Evolutionary conservation across 257 asterid species (phyloP).

Genomic region (Coffea canephora): DNA sequence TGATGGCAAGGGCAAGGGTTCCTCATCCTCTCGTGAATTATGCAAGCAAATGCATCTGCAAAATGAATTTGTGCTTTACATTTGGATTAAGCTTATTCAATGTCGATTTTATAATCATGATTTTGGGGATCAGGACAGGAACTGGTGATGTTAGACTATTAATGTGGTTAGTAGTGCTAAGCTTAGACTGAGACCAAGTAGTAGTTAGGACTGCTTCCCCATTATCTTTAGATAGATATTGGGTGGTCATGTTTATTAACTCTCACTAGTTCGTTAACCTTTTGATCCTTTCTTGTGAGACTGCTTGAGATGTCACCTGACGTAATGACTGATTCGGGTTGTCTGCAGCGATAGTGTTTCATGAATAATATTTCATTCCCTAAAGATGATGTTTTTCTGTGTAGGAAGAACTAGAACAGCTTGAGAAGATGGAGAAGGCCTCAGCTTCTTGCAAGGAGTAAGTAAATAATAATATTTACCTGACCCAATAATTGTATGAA

Average conservation of each 20-base stretch:
- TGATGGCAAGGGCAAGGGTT: not conserved
- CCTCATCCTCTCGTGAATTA: not conserved
- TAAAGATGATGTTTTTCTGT: constrained; percentile 7
- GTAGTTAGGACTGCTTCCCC: no score
- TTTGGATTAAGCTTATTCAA: not conserved
- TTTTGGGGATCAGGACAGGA: no score
- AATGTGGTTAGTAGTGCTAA: no score
- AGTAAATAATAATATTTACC: constrained; percentile 20
- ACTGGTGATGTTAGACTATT: no score
- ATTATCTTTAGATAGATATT: not conserved
- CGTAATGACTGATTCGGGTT: not conserved
- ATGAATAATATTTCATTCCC: not conserved
- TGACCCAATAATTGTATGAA: constrained; percentile 7
- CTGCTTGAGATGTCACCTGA: not conserved
- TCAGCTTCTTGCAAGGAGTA: constrained; percentile 92
- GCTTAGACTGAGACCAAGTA: no score
- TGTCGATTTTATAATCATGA: no score
- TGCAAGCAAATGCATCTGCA: not conserved
- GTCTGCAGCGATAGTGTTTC: not conserved
- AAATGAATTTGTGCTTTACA: no score
- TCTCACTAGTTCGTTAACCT: not conserved
- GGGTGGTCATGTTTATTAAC: not conserved
- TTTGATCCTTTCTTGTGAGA: not conserved
- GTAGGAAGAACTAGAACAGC: constrained; percentile 87
- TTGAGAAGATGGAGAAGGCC: constrained; percentile 81